Conservation (phyloP, 1,284 basidiomycete genomes). For the Heterobasidion irregulare region DNA sequence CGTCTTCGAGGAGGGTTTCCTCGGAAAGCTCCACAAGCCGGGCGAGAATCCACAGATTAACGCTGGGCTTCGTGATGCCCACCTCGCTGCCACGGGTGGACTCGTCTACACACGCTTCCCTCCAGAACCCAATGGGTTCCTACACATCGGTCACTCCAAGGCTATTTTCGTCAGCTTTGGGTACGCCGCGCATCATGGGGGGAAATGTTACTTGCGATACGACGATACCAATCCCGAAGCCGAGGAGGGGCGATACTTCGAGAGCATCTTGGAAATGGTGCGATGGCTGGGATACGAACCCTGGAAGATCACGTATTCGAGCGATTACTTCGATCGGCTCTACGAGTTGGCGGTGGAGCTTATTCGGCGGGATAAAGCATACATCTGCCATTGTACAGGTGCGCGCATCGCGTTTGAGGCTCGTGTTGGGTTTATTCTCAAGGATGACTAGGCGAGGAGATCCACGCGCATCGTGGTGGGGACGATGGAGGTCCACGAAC, state of each 20-base stretch:
- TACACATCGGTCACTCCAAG: slow-evolving; percentile 97
- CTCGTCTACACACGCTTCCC: slow-evolving; percentile 95
- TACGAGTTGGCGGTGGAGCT: slow-evolving; percentile 90
- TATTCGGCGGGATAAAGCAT: slow-evolving; percentile 87
- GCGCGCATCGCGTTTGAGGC: slow-evolving; percentile 18
- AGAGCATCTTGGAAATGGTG: slow-evolving; percentile 92
- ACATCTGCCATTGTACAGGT: slow-evolving; percentile 96
- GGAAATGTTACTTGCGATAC: slow-evolving; percentile 90
- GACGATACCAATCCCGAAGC: slow-evolving; percentile 99
- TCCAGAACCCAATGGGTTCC: slow-evolving; percentile 95
- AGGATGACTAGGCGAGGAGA: slow-evolving; percentile 68
- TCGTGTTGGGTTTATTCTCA: no score
- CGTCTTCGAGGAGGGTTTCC: slow-evolving; percentile 94
- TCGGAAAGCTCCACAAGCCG: slow-evolving; percentile 88
- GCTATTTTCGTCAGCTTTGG: slow-evolving; percentile 99
- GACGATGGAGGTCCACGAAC: slow-evolving; percentile 79
- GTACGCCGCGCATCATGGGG: slow-evolving; percentile 87
- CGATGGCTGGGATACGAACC: slow-evolving; percentile 98
- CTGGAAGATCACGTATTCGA: slow-evolving; percentile 98
- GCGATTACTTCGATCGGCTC: slow-evolving; percentile 90
- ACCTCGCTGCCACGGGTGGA: slow-evolving; percentile 78
- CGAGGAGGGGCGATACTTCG: slow-evolving; percentile 94
- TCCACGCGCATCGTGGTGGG: slow-evolving; percentile 79
- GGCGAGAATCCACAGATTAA: slow-evolving; percentile 91
- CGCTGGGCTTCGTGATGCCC: slow-evolving; percentile 71